Percentiles rank a stretch among this genome's conserved stretches.
Conservation (phyloP, 768 basidiomycete species). For the Saitozyma sp. region DNA sequence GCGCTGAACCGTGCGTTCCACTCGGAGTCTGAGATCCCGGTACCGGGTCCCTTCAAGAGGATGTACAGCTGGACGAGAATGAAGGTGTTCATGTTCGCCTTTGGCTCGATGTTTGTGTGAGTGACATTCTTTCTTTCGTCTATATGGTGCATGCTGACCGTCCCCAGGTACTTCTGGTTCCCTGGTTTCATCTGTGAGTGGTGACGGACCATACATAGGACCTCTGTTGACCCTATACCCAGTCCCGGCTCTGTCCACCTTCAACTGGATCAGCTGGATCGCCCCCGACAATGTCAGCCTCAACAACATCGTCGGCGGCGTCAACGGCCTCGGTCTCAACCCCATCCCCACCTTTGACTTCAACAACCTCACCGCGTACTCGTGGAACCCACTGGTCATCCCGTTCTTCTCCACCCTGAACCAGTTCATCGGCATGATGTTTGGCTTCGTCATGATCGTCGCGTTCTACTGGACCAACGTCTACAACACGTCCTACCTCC, state of each 20-base stretch:
- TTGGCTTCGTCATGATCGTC: conserved; percentile 29
- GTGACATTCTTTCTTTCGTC: too few relatives aligned
- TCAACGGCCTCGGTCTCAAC: conserved; percentile 48
- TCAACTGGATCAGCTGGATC: conserved; percentile 54
- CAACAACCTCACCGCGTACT: conserved; percentile 44
- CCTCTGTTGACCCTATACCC: too few relatives aligned
- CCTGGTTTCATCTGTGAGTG: conserved; percentile 21
- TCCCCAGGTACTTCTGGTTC: conserved; percentile 36
- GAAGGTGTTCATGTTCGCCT: conserved; percentile 7
- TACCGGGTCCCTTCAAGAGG: conserved; percentile 84
- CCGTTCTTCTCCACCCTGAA: conserved; percentile 56
- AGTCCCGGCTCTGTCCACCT: conserved; percentile 13
- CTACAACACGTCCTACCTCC: conserved; percentile 43
- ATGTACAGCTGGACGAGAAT: conserved; percentile 2
- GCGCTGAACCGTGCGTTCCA: conserved; percentile 8
- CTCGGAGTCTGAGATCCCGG: conserved; percentile 76
- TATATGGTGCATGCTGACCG: background rate
- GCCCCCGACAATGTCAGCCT: conserved; percentile 51
- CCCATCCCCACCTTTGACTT: conserved; percentile 54
- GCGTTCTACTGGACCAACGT: conserved; percentile 18
- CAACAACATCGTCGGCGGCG: conserved; percentile 41
- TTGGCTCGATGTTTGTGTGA: conserved; percentile 8
- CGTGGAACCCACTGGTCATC: conserved; percentile 34
- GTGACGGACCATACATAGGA: too few relatives aligned
- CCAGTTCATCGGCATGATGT: conserved; percentile 50